Percentiles rank a stretch among this genome's conserved stretches.
Conservation (phyloP, 495 filamentous ascomycete species). For the Podospora sp. region DNA sequence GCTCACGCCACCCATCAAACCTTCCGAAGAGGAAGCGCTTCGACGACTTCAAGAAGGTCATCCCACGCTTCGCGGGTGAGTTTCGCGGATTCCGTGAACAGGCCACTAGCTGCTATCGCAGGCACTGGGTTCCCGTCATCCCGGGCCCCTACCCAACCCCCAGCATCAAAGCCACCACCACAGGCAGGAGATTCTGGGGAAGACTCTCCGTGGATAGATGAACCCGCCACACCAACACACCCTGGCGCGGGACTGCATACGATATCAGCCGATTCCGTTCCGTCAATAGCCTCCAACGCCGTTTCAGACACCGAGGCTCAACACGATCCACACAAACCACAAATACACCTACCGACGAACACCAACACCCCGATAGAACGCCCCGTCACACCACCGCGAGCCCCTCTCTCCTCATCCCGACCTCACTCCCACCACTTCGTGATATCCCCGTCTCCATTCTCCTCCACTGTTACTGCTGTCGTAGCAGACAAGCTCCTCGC, state of each 20-base stretch:
- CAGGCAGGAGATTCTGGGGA: conserved; percentile 19
- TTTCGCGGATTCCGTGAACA: conserved; percentile 34
- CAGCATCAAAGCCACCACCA: conserved; percentile 1
- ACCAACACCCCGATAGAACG: conserved; percentile 22
- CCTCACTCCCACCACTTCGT: conserved; percentile 43
- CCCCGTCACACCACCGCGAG: conserved; percentile 30
- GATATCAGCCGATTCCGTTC: conserved; percentile 44
- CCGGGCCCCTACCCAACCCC: conserved; percentile 21
- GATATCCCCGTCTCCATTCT: conserved; percentile 52
- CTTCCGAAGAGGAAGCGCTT: conserved; percentile 28
- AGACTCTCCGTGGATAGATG: conserved; percentile 39
- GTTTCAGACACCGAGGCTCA: conserved; percentile 29
- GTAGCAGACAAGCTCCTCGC: conserved; percentile 48
- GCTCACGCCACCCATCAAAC: conserved; percentile 18
- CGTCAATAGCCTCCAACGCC: conserved; percentile 35
- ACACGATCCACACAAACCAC: conserved; percentile 12
- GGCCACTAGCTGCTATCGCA: conserved; percentile 24
- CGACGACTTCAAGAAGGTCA: conserved; percentile 39
- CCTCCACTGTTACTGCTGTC: conserved; percentile 49
- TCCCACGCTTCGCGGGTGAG: conserved; percentile 46
- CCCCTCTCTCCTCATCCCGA: conserved; percentile 26
- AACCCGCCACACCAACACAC: conserved; percentile 20
- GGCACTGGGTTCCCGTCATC: conserved; percentile 29
- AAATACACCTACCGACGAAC: conserved; percentile 6
- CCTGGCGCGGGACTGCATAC: conserved; percentile 36